These are phyloP conservation scores for Moesziomyces aphidis DNA, from an alignment of 1,284 basidiomycete species.

Conservation along the genomic window DNA sequence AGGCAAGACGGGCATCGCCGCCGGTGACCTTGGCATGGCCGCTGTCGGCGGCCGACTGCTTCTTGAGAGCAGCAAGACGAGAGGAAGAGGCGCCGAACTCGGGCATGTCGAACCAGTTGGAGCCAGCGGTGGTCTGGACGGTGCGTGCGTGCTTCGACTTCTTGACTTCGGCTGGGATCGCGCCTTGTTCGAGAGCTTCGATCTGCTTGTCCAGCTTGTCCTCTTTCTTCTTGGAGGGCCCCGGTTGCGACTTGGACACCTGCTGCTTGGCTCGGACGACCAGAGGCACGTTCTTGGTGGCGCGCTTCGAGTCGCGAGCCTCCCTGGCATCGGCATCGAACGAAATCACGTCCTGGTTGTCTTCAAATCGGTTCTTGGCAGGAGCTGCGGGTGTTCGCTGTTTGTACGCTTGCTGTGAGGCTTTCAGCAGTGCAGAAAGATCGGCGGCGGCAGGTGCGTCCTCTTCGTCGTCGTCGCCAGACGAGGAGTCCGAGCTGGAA, in stretches of 20 bases:
- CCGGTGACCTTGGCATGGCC: conserved; percentile 48
- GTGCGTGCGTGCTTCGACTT: conserved; percentile 41
- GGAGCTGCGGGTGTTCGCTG: conserved; percentile 8
- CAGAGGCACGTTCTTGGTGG: conserved; percentile 30
- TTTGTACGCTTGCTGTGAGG: conserved; percentile 47
- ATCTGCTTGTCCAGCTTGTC: conserved; percentile 47
- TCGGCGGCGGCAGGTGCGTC: conserved; percentile 9
- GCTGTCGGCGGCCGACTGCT: conserved; percentile 37
- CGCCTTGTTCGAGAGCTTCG: conserved; percentile 28
- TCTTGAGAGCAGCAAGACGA: conserved; percentile 31
- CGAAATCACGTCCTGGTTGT: conserved; percentile 49
- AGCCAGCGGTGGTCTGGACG: conserved; percentile 73
- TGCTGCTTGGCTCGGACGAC: conserved; percentile 45
- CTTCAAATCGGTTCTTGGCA: conserved; percentile 27
- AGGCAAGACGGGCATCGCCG: conserved; percentile 55
- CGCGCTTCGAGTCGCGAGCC: conserved; percentile 10
- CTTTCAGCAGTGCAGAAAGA: conserved; percentile 41
- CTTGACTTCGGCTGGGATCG: conserved; percentile 17
- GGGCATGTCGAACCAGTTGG: conserved; percentile 91
- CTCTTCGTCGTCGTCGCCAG: conserved; percentile 24
- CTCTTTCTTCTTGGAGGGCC: conserved; percentile 4
- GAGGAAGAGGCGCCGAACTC: conserved; percentile 71
- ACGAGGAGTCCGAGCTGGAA: conserved; percentile 28
- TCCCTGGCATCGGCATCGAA: conserved; percentile 19
- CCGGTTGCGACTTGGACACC: conserved; percentile 18